A percentile compares a stretch with the other conserved stretches of the same genome.
Evolutionary conservation across 1,284 basidiomycete species (phyloP).

Genomic region (Takashimella tepidaria): DNA sequence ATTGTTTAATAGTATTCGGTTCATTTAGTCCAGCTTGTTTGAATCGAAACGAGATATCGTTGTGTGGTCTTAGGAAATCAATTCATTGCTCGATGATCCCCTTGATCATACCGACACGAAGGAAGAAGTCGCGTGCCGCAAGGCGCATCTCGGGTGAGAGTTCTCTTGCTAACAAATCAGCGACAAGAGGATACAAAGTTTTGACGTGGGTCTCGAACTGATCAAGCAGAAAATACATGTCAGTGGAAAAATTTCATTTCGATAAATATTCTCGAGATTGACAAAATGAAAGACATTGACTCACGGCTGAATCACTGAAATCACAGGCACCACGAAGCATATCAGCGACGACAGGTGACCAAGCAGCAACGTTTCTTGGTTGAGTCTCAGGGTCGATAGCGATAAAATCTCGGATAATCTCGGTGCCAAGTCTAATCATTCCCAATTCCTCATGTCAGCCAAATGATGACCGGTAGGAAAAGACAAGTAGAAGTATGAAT

Average conservation of each 20-base stretch:
- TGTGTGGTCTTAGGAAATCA: too few species aligned
- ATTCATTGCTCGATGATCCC: conserved; percentile 12
- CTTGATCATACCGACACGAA: conserved; percentile 45
- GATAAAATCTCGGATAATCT: conserved; percentile 85
- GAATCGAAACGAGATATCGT: too few species aligned
- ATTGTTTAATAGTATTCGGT: too few species aligned
- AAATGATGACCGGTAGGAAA: too few species aligned
- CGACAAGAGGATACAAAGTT: conserved; percentile 78
- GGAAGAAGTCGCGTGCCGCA: conserved; percentile 68
- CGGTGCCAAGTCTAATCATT: conserved; percentile 72
- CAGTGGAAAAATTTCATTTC: too few species aligned
- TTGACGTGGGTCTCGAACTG: conserved; percentile 80
- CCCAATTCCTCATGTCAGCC: too few species aligned
- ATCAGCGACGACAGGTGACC: conserved; percentile 95
- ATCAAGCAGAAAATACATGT: background rate
- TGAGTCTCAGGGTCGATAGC: conserved; percentile 86
- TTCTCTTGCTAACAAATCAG: conserved; percentile 74
- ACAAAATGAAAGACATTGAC: conserved; percentile 39
- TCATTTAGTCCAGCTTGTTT: too few species aligned
- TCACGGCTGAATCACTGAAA: conserved; percentile 81
- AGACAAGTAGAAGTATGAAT: background rate
- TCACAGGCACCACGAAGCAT: conserved; percentile 83
- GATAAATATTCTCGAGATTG: too few species aligned
- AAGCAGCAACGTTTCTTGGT: conserved; percentile 90
- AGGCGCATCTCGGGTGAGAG: conserved; percentile 72